Evolutionary conservation across 495 filamentous ascomycete species (phyloP).

Genomic region (Tuber aestivum): DNA sequence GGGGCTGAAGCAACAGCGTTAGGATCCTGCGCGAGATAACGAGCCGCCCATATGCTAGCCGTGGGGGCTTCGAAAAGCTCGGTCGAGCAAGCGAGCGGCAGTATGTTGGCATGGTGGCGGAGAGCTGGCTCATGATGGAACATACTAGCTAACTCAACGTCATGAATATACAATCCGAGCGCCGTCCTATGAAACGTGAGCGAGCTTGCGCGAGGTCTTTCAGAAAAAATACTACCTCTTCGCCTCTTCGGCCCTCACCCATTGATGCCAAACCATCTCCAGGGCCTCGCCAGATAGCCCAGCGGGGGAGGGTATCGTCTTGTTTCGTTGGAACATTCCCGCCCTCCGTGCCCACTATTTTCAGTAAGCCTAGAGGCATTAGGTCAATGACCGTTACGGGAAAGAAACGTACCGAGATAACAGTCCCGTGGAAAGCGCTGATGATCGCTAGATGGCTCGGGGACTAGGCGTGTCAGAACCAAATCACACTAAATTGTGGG

Average conservation of each 20-base stretch:
- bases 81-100: conserved; percentile 6
- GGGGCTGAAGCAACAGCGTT: not conserved
- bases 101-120: conserved; percentile 8
- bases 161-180: conserved; percentile 34
- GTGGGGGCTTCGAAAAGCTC: conserved; percentile 29
- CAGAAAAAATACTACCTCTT: conserved; percentile 3
- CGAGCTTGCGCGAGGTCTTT: not conserved
- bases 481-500: not conserved
- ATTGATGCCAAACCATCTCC: conserved; percentile 22
- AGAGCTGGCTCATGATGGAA: conserved; percentile 32
- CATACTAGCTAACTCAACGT: conserved; percentile 25
- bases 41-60: conserved; percentile 12
- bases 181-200: conserved; percentile 13
- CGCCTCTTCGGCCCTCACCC: conserved; percentile 29
- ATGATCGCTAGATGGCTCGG: conserved; percentile 31
- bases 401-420: conserved; percentile 25
- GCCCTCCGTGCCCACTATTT: conserved; percentile 29
- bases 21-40: conserved; percentile 5
- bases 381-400: not conserved
- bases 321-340: conserved; percentile 15
- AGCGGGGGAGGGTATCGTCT: not conserved
- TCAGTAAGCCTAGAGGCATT: not conserved
- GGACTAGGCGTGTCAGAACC: conserved; percentile 8
- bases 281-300: conserved; percentile 13
- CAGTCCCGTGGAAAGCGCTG: conserved; percentile 30